phyloP scores from a whole-genome alignment of 208 protist genomes.

The Kentomonas sorsogonicus region DNA sequence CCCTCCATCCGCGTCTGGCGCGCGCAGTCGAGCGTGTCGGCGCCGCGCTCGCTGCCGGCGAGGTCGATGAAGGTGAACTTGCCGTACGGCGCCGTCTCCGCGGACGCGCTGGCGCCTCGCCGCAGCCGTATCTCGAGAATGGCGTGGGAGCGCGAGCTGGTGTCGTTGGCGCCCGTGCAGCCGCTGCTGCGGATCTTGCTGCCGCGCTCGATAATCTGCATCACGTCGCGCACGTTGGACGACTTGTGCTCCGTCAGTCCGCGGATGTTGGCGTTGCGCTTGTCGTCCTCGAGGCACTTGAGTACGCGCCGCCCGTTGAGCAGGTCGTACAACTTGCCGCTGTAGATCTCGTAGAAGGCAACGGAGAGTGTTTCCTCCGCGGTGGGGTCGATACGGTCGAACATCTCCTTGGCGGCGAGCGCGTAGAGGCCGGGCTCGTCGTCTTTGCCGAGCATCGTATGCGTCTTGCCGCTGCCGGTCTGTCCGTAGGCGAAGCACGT shows the following conservation, averaged over 20 bases:
- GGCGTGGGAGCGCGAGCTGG: conserved; percentile 93
- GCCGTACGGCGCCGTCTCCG: conserved; percentile 33
- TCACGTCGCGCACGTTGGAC: conserved; percentile 41
- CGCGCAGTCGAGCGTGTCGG: conserved; percentile 67
- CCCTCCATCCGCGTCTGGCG: conserved; percentile 87
- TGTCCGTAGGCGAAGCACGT: conserved; percentile 90
- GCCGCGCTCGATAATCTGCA: conserved; percentile 81
- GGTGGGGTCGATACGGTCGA: conserved; percentile 26
- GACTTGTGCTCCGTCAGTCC: conserved; percentile 55
- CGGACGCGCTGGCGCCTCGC: conserved; percentile 2
- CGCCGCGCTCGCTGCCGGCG: conserved; percentile 88
- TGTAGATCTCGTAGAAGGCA: conserved; percentile 86
- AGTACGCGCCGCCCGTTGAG: conserved; percentile 64
- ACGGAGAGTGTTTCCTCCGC: too few species aligned
- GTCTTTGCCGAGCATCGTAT: conserved; percentile 84
- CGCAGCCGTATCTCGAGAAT: conserved; percentile 83
- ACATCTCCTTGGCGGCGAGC: conserved; percentile 64
- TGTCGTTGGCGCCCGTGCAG: conserved; percentile 92
- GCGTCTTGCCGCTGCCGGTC: conserved; percentile 90
- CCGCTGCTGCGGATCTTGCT: conserved; percentile 70
- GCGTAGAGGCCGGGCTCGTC: conserved; percentile 64
- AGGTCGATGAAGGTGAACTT: conserved; percentile 90
- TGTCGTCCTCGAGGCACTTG: conserved; percentile 59
- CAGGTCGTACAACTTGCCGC: conserved; percentile 68
- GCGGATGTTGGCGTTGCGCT: conserved; percentile 56